Base-by-base conservation (phyloP, 2,329 filamentous ascomycete species). In the Pestalotiopsis sp. region DNA sequence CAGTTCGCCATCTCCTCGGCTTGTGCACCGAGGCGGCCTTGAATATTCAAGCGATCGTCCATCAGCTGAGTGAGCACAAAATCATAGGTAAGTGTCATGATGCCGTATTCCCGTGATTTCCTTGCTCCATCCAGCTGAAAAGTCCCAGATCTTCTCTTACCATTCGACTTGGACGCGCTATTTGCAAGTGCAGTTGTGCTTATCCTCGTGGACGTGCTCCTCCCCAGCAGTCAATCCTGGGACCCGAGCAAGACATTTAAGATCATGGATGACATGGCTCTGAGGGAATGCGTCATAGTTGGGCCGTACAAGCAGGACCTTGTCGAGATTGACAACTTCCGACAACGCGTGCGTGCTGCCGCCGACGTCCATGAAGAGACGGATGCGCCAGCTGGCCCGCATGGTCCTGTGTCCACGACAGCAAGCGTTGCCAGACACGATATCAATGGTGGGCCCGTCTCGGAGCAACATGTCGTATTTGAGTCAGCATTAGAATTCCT, bases 191-290 rank as follows among this genome's bases (percentile, higher is more conserved):
- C 56, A 26, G 56, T 35, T 14, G 56, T 58, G 22, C 56, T 58
- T 58, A 58, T 58, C 7, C 22, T 58, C 22, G 26, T 58, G 26
- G 56, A 58, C 11, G 22, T 35, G 3, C 10, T 58, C 56, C 13
- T 35, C 7, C 56, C 56, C 20, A 26, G 20, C 20, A 9, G 56
- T 3, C 56, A 58, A 13, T 14, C 24, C 17, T 58, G 56, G 56
- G 56, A 58, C 56, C 20, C 20, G 10, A 17, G 56, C 17, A 58
- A 14, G 56, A 58, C 56, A 35, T 58, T 58, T 1, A 58, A 58
- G 56, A 58, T 58, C 11, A 58, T 58, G 20, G 56, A 58, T 17
- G 56, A 58, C 56, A 58, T 58, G 56, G 56, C 56, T 26, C 56
- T 58, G 11, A 58, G 56, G 26, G 22, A 22, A 26, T 35, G 11